Evolutionary conservation across 495 filamentous ascomycete genomes (phyloP).

Genomic region (Penicillium riverlandense): DNA sequence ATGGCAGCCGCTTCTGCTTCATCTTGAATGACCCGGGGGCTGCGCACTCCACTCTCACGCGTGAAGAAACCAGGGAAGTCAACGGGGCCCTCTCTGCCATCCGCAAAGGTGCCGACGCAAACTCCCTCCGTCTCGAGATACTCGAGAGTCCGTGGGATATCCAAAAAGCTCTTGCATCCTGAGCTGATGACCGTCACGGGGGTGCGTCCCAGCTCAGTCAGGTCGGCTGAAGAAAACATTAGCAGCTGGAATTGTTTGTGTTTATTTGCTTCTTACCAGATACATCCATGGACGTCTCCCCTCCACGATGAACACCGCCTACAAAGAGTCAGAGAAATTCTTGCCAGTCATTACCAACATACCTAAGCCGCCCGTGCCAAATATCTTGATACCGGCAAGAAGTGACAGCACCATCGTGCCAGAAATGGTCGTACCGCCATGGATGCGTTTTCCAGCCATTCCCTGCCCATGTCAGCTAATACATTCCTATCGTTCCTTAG

Average conservation of each 20-base stretch:
- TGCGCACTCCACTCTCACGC: constrained; percentile 72
- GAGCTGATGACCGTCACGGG: constrained; percentile 81
- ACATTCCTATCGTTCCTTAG: constrained; percentile 4
- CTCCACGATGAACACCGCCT: constrained; percentile 91
- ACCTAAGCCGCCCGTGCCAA: constrained; percentile 70
- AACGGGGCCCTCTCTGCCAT: constrained; percentile 57
- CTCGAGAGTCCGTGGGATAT: constrained; percentile 85
- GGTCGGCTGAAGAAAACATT: constrained; percentile 52
- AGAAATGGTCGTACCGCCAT: constrained; percentile 88
- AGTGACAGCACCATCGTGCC: constrained; percentile 88
- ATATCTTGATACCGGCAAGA: constrained; percentile 83
- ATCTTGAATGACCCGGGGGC: constrained; percentile 64
- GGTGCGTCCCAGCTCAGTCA: constrained; percentile 91
- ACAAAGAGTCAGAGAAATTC: constrained; percentile 18
- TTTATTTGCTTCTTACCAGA: constrained; percentile 38
- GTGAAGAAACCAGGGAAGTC: constrained; percentile 90
- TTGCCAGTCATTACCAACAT: not conserved
- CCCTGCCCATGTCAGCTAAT: constrained; percentile 33
- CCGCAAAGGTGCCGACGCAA: constrained; percentile 79
- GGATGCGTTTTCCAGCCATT: constrained; percentile 53
- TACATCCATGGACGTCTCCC: constrained; percentile 79
- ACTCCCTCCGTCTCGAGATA: constrained; percentile 93
- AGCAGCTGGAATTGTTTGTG: not conserved
- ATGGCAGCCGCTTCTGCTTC: constrained; percentile 81
- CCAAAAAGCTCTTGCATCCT: constrained; percentile 93